Conservation (phyloP, 1,284 basidiomycete species). For the Sanguinoderma infundibulare region DNA sequence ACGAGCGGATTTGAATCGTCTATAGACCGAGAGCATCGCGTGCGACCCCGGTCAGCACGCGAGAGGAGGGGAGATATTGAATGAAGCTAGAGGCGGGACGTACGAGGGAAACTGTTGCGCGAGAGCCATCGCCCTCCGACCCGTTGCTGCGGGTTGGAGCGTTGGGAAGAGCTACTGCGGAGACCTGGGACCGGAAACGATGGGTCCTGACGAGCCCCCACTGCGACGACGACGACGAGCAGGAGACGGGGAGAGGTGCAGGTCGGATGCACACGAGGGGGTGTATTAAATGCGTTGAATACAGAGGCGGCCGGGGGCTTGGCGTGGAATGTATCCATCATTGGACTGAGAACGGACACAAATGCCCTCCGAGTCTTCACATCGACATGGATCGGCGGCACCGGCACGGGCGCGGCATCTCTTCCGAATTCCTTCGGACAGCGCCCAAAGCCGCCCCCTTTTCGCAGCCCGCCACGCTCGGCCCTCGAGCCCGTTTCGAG, state of each 20-base stretch:
- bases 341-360: neutral
- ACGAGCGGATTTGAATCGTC: slow-evolving; percentile 34
- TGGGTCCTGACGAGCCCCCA: slow-evolving; percentile 2
- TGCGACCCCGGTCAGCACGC: slow-evolving; percentile 2
- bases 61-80: slow-evolving; percentile 1
- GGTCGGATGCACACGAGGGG: neutral
- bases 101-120: slow-evolving; percentile 15
- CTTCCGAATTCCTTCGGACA: no score
- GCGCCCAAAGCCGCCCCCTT: no score
- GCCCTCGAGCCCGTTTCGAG: neutral
- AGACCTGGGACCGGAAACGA: slow-evolving; percentile 4
- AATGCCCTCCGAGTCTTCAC: no score
- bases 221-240: neutral
- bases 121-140: slow-evolving; percentile 6
- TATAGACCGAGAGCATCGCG: slow-evolving; percentile 6
- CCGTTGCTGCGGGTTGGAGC: slow-evolving; percentile 10
- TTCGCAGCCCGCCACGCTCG: neutral
- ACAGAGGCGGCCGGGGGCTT: neutral
- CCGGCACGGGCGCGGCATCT: no score
- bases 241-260: neutral
- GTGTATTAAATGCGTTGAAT: neutral
- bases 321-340: neutral
- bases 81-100: neutral
- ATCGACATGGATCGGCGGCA: no score
- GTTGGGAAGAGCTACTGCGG: slow-evolving; percentile 11